Conservation (phyloP, 1,284 basidiomycete genomes). For the Peniophora sp. region DNA sequence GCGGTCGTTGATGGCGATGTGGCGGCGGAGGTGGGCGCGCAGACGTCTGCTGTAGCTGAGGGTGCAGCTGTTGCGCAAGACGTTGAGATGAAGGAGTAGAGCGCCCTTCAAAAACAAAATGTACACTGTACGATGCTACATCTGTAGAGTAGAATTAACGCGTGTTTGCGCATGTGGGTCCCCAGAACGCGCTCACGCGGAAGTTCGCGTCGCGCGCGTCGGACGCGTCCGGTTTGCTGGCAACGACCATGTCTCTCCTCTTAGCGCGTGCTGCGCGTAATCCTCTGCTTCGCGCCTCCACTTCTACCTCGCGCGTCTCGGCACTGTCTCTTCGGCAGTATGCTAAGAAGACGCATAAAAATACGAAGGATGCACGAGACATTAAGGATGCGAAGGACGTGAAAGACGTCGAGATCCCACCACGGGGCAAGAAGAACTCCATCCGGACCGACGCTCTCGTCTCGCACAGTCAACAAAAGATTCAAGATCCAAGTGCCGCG, state of each 20-base stretch:
- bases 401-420: not conserved
- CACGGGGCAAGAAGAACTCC: slow-evolving; percentile 3
- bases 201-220: too few relatives aligned
- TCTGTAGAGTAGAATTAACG: too few relatives aligned
- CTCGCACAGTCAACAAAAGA: slow-evolving; percentile 49
- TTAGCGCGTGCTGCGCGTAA: too few relatives aligned
- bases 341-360: not conserved
- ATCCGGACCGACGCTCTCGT: slow-evolving; percentile 37
- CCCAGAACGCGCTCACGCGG: too few relatives aligned
- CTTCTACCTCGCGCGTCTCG: not conserved
- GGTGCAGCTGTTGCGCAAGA: too few relatives aligned
- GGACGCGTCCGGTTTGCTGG: too few relatives aligned
- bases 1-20: not conserved
- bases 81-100: too few relatives aligned
- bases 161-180: too few relatives aligned
- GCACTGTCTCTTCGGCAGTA: not conserved
- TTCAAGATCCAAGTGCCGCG: slow-evolving; percentile 37
- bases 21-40: not conserved
- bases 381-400: not conserved
- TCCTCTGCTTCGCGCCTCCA: not conserved
- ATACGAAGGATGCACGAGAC: not conserved
- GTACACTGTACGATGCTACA: too few relatives aligned
- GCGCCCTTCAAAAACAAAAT: too few relatives aligned
- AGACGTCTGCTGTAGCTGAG: too few relatives aligned
- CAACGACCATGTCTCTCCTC: too few relatives aligned